Evolutionary conservation across 192 early-diverging fungal species (phyloP), one percentile per base, ranked within the genome.

Genomic region (Allomyces javanicus): DNA sequence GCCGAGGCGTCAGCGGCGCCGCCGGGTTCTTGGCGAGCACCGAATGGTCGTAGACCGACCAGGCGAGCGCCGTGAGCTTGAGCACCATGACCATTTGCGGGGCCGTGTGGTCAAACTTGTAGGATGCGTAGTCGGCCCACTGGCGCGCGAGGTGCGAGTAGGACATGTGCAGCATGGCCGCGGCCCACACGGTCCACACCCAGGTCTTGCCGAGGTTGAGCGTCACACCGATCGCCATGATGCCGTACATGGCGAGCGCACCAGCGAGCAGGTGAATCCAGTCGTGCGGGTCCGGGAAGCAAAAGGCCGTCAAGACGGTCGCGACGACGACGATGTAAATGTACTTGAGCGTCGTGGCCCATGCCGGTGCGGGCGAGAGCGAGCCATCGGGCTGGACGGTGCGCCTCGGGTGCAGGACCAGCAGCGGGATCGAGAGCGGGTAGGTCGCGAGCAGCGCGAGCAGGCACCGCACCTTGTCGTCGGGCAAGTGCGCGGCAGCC

Each of bases 11-110:
- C 33, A 40, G 33, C 7, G 33, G 33, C 7, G 33, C 33, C 7
- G 33, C 9, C 33, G 33, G 33, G 25, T 24, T 14, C 27, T 24
- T 11, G 10, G 33, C 33, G 23, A 25, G 63, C 24, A 40, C 62
- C 66, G 9, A 23, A 25, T 90, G 91, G 69, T 96, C 93, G 68
- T 82, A 77, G 12, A 90, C 81, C 63, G 82, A 84, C 75, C 87
- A 96, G 0, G 90, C 91, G 76, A 89, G 90, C 11, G 86, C 85
- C 22, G 91, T 89, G 55, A 92, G 71, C 69, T 94, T 94, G 67
- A 94, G 93, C n/a, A 91, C 86, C 63, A 94, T 75, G 24, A 96
- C 81, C 95, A 98, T 98, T 74, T 93, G 87, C 2, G 92, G 89
- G 14, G 90, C 89, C 11, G 95, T 90, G 65, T 87, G 78, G 76